These are phyloP conservation scores for Clathrospora elynae DNA, from an alignment of 2,329 filamentous ascomycete genomes.

Conservation along the genomic window DNA sequence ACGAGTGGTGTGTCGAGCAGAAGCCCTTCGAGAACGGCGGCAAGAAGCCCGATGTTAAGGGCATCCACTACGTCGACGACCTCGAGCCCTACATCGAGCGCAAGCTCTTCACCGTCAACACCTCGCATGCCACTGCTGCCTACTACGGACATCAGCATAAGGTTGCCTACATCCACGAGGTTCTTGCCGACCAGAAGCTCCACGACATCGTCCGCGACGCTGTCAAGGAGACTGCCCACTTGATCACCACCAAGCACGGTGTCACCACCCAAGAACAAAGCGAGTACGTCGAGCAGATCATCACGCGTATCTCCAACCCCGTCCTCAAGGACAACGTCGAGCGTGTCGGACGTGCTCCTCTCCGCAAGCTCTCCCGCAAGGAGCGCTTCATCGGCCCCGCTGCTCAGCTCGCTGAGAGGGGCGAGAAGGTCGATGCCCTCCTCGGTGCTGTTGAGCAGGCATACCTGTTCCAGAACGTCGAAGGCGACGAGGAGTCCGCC, in stretches of 20 bases:
- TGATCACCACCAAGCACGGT: conserved; percentile 86
- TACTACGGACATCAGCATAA: conserved; percentile 90
- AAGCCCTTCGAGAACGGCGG: conserved; percentile 75
- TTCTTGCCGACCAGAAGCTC: conserved; percentile 80
- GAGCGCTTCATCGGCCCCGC: conserved; percentile 96
- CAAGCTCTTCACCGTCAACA: conserved; percentile 99
- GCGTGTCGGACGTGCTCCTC: conserved; percentile 90
- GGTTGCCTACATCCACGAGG: conserved; percentile 88
- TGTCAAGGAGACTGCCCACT: conserved; percentile 80
- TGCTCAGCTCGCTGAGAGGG: conserved; percentile 82
- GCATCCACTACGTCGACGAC: conserved; percentile 91
- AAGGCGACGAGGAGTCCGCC: conserved; percentile 85
- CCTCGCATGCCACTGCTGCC: conserved; percentile 90
- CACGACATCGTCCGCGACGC: conserved; percentile 77
- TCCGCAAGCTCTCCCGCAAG: conserved; percentile 92
- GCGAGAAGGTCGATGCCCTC: conserved; percentile 72
- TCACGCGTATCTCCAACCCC: conserved; percentile 90
- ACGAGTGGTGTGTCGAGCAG: conserved; percentile 95
- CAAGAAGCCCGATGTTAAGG: conserved; percentile 75
- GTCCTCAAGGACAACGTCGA: conserved; percentile 90
- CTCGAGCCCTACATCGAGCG: conserved; percentile 96
- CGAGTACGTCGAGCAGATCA: conserved; percentile 89
- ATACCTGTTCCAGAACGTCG: conserved; percentile 92
- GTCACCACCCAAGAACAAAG: conserved; percentile 77
- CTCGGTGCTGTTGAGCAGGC: conserved; percentile 87